A percentile compares a stretch with the other conserved stretches of the same genome.
phyloP scores from a whole-genome alignment of 2,329 filamentous ascomycete genomes.

The Diplocarpon mali region DNA sequence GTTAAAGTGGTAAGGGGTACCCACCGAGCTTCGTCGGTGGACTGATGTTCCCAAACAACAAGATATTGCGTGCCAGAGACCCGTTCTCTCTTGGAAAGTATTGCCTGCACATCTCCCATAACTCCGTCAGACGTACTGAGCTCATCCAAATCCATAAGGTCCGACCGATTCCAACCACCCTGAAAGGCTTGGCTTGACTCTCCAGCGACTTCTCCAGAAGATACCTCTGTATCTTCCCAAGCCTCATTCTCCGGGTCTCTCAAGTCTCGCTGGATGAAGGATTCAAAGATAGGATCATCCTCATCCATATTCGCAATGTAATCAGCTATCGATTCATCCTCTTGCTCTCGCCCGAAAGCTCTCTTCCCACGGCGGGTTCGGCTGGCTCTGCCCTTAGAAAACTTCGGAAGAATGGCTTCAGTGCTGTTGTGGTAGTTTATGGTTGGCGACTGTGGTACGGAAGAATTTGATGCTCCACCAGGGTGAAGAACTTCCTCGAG shows the following conservation, averaged over 20 bases:
- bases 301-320: slow-evolving; percentile 29
- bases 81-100: slow-evolving; percentile 36
- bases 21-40: slow-evolving; percentile 38
- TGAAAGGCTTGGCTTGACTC: slow-evolving; percentile 4
- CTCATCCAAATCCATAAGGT: slow-evolving; percentile 36
- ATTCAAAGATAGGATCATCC: slow-evolving; percentile 13
- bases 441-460: slow-evolving; percentile 3
- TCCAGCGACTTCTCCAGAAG: slow-evolving; percentile 13
- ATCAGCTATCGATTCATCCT: slow-evolving; percentile 22
- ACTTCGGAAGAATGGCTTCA: slow-evolving; percentile 1
- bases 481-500: slow-evolving; percentile 21
- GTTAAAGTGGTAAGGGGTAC: slow-evolving; percentile 30
- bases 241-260: slow-evolving; percentile 35
- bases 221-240: slow-evolving; percentile 22
- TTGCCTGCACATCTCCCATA: slow-evolving; percentile 30
- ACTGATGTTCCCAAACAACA: slow-evolving; percentile 35
- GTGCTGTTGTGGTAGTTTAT: slow-evolving; percentile 2
- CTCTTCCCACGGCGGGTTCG: slow-evolving; percentile 6
- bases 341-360: slow-evolving; percentile 9
- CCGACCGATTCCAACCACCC: slow-evolving; percentile 33
- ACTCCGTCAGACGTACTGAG: slow-evolving; percentile 39
- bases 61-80: slow-evolving; percentile 38
- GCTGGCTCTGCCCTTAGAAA: not conserved
- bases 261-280: slow-evolving; percentile 29
- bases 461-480: not conserved